A percentile compares a stretch with the other conserved stretches of the same genome.
These are phyloP conservation scores for Osmanthus fragrans DNA, from an alignment of 257 asterid genomes.

Conservation along the genomic window DNA sequence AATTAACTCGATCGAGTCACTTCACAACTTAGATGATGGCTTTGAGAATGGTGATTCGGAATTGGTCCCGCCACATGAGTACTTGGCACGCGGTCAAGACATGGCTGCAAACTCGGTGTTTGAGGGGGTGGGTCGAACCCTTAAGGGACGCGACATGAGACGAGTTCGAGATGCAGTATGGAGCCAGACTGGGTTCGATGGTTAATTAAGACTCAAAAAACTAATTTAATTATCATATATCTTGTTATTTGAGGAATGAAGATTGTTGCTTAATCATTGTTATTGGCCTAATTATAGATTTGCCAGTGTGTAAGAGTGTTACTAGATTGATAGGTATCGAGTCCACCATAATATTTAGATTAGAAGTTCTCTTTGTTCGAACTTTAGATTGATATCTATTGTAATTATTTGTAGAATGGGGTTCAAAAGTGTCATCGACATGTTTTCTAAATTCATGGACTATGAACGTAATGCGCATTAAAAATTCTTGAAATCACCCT, in stretches of 20 bases:
- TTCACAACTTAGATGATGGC: constrained; percentile 51
- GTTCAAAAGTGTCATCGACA: too few relatives aligned
- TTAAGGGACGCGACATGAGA: constrained; percentile 87
- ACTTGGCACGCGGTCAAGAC: constrained; percentile 63
- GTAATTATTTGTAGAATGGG: neutral
- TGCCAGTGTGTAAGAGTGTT: neutral
- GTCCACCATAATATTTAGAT: constrained; percentile 14
- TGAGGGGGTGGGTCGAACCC: constrained; percentile 81
- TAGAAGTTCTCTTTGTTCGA: too few relatives aligned
- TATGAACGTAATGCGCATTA: too few relatives aligned
- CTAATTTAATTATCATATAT: neutral
- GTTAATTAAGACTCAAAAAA: constrained; percentile 24
- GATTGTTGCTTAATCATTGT: neutral
- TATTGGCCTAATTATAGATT: neutral
- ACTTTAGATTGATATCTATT: too few relatives aligned
- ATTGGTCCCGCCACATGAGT: constrained; percentile 81
- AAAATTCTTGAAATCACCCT: neutral
- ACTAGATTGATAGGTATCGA: neutral
- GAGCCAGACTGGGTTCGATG: constrained; percentile 92
- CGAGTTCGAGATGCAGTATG: constrained; percentile 92
- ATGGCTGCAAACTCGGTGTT: constrained; percentile 62
- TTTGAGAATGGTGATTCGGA: constrained; percentile 39
- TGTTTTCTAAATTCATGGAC: too few relatives aligned
- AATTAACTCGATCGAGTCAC: constrained; percentile 62
- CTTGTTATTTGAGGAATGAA: neutral